A percentile compares a stretch with the other conserved stretches of the same genome.
These are phyloP conservation scores for Gossypium trilobum DNA, from an alignment of 441 rosid genomes.

Conservation along the genomic window DNA sequence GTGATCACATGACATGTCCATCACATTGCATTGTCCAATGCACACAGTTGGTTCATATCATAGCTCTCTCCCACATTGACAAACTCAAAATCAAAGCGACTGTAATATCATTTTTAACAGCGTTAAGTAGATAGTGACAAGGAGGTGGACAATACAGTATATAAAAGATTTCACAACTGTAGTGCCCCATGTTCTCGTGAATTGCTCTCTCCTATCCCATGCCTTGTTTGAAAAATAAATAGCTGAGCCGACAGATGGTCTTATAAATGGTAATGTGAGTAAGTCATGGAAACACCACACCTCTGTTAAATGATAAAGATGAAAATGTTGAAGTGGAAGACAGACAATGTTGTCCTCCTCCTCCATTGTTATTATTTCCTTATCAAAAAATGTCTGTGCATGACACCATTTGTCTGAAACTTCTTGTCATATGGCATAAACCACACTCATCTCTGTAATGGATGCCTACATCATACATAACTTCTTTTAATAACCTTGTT, in stretches of 20 bases:
- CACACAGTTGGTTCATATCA: not conserved
- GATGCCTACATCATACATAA: not conserved
- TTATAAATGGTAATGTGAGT: not conserved
- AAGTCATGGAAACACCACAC: too few relatives aligned
- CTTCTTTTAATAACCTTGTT: not conserved
- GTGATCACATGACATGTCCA: slow-evolving; percentile 30
- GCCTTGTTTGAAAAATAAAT: not conserved
- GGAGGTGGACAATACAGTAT: too few relatives aligned
- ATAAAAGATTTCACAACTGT: too few relatives aligned
- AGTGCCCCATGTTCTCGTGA: slow-evolving; percentile 10
- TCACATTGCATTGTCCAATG: not conserved
- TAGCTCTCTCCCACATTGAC: not conserved
- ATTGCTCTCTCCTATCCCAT: slow-evolving; percentile 12
- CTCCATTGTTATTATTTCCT: not conserved
- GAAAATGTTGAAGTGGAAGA: not conserved
- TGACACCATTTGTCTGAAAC: not conserved
- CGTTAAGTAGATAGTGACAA: too few relatives aligned
- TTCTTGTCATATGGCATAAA: not conserved
- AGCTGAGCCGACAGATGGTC: slow-evolving; percentile 5
- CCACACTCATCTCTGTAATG: not conserved
- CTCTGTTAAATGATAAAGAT: too few relatives aligned
- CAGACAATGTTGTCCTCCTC: slow-evolving; percentile 14
- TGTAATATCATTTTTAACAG: too few relatives aligned
- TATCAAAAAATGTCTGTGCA: not conserved
- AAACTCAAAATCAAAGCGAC: not conserved